Percentiles rank a stretch among this genome's conserved stretches.
phyloP scores from a whole-genome alignment of 768 basidiomycete genomes.

The Calocera cornea region DNA sequence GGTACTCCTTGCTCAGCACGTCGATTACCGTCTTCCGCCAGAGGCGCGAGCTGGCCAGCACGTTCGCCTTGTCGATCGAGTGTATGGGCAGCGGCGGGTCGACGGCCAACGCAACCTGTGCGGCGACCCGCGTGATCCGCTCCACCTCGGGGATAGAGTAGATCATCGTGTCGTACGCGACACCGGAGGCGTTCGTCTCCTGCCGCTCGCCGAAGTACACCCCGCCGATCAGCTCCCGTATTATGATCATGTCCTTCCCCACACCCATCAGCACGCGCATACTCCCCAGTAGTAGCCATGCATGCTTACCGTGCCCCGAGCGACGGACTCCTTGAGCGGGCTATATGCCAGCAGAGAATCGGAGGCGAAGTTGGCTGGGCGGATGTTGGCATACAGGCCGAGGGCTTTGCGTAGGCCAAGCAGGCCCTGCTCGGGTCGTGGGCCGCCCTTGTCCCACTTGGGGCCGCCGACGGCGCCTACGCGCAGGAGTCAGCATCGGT shows the following conservation, averaged over 20 bases:
- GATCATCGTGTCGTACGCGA: constrained; percentile 84
- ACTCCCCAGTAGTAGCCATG: not conserved
- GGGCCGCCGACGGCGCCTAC: constrained; percentile 95
- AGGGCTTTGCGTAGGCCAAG: constrained; percentile 79
- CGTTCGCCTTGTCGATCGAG: constrained; percentile 97
- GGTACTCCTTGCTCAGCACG: constrained; percentile 71
- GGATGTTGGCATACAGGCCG: constrained; percentile 95
- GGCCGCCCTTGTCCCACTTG: constrained; percentile 86
- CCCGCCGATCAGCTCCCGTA: constrained; percentile 93
- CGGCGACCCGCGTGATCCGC: constrained; percentile 90
- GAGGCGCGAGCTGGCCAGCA: constrained; percentile 82
- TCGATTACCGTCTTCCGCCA: constrained; percentile 92
- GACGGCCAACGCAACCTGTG: constrained; percentile 70
- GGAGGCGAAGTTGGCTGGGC: constrained; percentile 88
- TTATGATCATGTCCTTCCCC: constrained; percentile 64
- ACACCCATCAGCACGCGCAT: not conserved
- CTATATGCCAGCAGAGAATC: constrained; percentile 76
- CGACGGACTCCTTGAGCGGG: constrained; percentile 77
- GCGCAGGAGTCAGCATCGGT: not conserved
- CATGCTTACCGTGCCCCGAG: constrained; percentile 40
- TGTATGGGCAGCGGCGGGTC: constrained; percentile 80
- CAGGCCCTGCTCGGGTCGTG: constrained; percentile 87
- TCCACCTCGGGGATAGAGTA: constrained; percentile 87
- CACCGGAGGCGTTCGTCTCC: constrained; percentile 46
- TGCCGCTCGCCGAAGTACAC: constrained; percentile 89